Conservation (phyloP, 257 asterid genomes). For the Solanum pimpinellifolium region DNA sequence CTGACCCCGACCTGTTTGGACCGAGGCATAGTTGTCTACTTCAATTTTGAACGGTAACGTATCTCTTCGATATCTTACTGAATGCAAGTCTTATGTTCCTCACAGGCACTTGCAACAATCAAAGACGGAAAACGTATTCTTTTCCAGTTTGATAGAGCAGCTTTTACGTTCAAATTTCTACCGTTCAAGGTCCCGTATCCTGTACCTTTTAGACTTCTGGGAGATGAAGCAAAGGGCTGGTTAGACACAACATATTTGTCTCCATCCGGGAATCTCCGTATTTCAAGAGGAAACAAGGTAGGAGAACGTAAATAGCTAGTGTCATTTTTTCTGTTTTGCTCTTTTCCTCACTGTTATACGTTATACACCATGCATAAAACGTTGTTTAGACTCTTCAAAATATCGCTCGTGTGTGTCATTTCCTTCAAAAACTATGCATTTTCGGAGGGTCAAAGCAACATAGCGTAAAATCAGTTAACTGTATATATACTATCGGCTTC, state of each 20-base stretch:
- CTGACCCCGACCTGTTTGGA: background rate
- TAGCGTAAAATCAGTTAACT: background rate
- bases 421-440: background rate
- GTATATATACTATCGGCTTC: background rate
- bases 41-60: background rate
- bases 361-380: background rate
- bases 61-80: background rate
- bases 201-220: conserved; percentile 83
- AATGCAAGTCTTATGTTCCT: background rate
- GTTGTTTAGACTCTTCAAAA: background rate
- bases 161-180: conserved; percentile 67
- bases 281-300: conserved; percentile 96
- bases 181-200: conserved; percentile 95
- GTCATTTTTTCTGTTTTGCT: background rate
- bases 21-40: background rate
- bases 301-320: background rate
- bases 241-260: conserved; percentile 88
- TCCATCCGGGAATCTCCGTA: conserved; percentile 71
- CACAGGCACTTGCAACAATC: conserved; percentile 66
- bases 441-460: background rate
- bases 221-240: conserved; percentile 98
- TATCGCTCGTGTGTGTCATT: background rate
- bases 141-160: conserved; percentile 86
- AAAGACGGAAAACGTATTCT: conserved; percentile 62
- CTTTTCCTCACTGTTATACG: background rate